Evolutionary conservation across 2,329 filamentous ascomycete species (phyloP).

Genomic region (Fusarium lateritium): DNA sequence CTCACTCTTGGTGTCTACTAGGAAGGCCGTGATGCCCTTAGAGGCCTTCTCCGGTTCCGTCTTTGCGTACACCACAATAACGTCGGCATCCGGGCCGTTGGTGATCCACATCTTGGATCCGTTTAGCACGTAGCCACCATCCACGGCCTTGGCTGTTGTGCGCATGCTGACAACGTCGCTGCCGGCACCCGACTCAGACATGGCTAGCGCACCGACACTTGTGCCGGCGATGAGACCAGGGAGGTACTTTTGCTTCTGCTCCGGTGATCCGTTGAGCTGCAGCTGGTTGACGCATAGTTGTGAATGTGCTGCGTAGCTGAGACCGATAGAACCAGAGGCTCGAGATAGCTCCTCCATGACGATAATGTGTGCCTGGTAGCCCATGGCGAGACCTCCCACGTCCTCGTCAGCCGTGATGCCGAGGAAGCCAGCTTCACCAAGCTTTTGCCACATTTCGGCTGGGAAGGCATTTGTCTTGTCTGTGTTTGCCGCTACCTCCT

Average conservation of each 20-base stretch:
- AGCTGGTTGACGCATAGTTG: conserved; percentile 98
- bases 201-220: conserved; percentile 88
- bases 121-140: conserved; percentile 88
- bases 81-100: conserved; percentile 94
- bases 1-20: conserved; percentile 79
- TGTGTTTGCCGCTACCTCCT: conserved; percentile 85
- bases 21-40: conserved; percentile 95
- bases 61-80: conserved; percentile 97
- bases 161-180: conserved; percentile 98
- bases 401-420: conserved; percentile 95
- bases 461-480: conserved; percentile 92
- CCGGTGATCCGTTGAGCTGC: conserved; percentile 84
- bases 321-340: conserved; percentile 85
- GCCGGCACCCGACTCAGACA: conserved; percentile 93
- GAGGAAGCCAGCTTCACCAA: conserved; percentile 91
- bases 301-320: conserved; percentile 96
- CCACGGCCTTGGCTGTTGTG: conserved; percentile 82
- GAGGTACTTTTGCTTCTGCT: conserved; percentile 86
- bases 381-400: conserved; percentile 90
- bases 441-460: conserved; percentile 90
- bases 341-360: conserved; percentile 96
- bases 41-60: conserved; percentile 84
- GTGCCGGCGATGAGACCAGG: conserved; percentile 86
- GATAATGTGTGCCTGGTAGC: conserved; percentile 96
- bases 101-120: conserved; percentile 99